These are phyloP conservation scores for Suhomyces choctaworum DNA, from an alignment of 1,139 yeast genomes.

Conservation along the genomic window DNA sequence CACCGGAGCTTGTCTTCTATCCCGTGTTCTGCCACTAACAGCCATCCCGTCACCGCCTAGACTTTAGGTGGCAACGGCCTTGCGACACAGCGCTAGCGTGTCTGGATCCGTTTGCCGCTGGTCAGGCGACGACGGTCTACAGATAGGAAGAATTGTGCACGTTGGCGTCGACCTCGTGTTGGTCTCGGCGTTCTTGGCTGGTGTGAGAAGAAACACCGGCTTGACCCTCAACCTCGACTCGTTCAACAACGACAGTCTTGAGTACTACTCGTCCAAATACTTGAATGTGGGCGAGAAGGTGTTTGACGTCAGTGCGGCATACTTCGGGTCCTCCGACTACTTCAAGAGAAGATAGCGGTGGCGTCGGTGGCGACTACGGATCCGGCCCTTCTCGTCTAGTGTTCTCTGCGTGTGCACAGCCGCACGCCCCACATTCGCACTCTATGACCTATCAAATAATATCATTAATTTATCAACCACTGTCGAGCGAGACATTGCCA, in stretches of 20 bases:
- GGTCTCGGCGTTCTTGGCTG: conserved; percentile 83
- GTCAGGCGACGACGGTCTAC: conserved; percentile 1
- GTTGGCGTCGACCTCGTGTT: conserved; percentile 70
- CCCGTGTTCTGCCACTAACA: too few species aligned
- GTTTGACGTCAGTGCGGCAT: conserved; percentile 71
- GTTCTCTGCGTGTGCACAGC: too few species aligned
- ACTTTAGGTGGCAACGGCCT: too few species aligned
- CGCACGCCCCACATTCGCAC: too few species aligned
- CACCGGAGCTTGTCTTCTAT: too few species aligned
- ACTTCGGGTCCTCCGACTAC: conserved; percentile 70
- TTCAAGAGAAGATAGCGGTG: conserved; percentile 65
- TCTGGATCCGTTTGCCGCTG: too few species aligned
- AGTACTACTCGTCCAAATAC: conserved; percentile 63
- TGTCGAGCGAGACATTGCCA: conserved; percentile 1
- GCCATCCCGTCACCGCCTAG: too few species aligned
- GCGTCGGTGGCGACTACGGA: too few species aligned
- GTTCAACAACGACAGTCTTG: conserved; percentile 48
- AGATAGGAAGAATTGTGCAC: conserved; percentile 68
- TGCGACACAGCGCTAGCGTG: too few species aligned
- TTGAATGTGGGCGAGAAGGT: conserved; percentile 83
- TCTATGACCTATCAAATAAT: too few species aligned
- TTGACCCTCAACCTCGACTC: conserved; percentile 49
- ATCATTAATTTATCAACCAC: conserved; percentile 10
- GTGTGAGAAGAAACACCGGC: conserved; percentile 86
- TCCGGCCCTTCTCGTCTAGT: too few species aligned